Base-by-base conservation (phyloP, 1,284 basidiomycete species). In the Ustilago loliicola region DNA sequence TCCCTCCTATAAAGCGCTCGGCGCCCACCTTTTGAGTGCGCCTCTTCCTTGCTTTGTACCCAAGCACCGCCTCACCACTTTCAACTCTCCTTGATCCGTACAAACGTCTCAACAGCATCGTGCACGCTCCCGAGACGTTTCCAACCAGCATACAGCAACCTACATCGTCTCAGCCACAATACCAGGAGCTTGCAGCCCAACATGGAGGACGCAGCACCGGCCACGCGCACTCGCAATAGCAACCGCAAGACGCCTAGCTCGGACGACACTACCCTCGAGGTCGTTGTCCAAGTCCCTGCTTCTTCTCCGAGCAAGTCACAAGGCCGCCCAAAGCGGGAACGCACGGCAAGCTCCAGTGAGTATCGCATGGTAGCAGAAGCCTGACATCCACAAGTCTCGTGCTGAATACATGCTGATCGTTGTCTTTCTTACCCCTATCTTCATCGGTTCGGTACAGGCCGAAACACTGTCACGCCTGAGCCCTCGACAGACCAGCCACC, bases 261-360 rank as follows among this genome's bases (percentile, higher is more conserved):
- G 36, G 32, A 38, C n/a, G 53, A 60, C n/a, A 27, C 36, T 1
- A 17, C 47, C 21, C 29, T 56, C 32, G 36, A 70, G 27, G 58
- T 58, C 34, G 54, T 59, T 30, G 40, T 61, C 42, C 40, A 57
- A 7, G 13, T 21, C 13, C 34, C 63, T 23, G 25, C 25, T 61
- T 10, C 64, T 34, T 57, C 71, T 56, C 29, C 38, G 27, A 53
- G 25, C 57, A 67, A 61, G 21, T 11, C 34, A 2, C 32, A 47
- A 2, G 34, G 2, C 19, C 58, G 66, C 5, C 4, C 13, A 38
- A 68, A 65, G 25, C 58, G 45, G 17, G 71, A 64, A 2, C 48
- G 52, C 27, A 68, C 52, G 50, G 32, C 61, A 13, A 55, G 53
- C 23, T 53, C 61, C 2, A 64, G 58, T 63, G 23, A 66, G 63